Evolutionary conservation across 2,329 filamentous ascomycete species (phyloP), one percentile per base, ranked within the genome.

Genomic region (Colletotrichum sp.): DNA sequence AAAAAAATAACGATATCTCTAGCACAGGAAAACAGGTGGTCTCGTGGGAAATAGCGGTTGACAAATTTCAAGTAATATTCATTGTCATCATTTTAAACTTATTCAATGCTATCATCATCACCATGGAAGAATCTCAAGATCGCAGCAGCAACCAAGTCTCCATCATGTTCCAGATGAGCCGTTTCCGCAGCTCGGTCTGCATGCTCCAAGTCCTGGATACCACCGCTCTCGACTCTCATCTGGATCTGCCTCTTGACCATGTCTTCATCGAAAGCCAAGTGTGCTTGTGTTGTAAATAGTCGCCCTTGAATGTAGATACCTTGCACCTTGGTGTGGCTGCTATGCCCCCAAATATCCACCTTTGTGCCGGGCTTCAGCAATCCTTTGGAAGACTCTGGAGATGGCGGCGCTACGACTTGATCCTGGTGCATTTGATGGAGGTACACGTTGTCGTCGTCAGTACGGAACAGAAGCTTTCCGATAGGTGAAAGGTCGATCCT

Each of bases 351-450:
- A 57, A 90, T 86, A 36, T 90, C 84, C 2, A 92, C 86, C 44
- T 86, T 84, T 0, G 85, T 84, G 5, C 82, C 84, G 0, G 82
- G 72, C 2, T 77, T n/a, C 1, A 90, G 82, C 28, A 90, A 80
- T 1, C 82, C 84, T 2, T 77, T 69, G 1, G 57, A 86, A 80
- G 79, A 91, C 85, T 39, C 92, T 87, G 67, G 86, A 4, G 87
- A 80, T 0, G 95, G 94, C 36, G 91, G 91, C 18, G 87, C 83
- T 73, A 89, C 90, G 3, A 96, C 93, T 28, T 94, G 90, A 81
- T 96, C 95, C 77, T 91, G 91, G 82, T 97, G 95, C 94, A 96
- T 96, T 84, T 96, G 94, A 82, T 95, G 93, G 26, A 96, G 88
- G 28, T 88, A 88, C 85, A 94, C 78, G 8, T 79, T 62, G 28